Percentiles rank a stretch among this genome's conserved stretches.
Evolutionary conservation across 106 monocot genomes (phyloP).

Genomic region (Dendrobium nobile): DNA sequence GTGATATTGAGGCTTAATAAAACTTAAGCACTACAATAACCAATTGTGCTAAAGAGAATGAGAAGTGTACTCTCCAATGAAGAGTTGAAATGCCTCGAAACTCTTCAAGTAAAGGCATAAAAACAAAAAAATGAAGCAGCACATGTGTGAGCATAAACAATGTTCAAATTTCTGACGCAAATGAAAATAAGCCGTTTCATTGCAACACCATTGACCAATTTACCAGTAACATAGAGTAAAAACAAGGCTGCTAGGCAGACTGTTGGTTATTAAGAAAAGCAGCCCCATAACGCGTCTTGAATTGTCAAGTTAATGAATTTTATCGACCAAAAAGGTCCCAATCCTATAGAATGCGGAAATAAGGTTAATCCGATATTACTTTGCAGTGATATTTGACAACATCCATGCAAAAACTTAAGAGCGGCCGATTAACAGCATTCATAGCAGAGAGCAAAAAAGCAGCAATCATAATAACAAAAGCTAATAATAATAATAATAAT

Average conservation of each 20-base stretch:
- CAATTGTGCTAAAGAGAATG: not conserved
- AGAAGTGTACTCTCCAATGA: not conserved
- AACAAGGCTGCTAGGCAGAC: not conserved
- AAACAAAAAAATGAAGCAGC: not conserved
- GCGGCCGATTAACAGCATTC: not conserved
- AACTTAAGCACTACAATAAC: not conserved
- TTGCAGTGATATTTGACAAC: not conserved
- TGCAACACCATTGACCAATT: not conserved
- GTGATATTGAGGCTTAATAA: not conserved
- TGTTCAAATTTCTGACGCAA: not conserved
- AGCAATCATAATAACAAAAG: not conserved
- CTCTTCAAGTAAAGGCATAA: not conserved
- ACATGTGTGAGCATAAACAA: not conserved
- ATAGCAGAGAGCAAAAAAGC: conserved; percentile 2
- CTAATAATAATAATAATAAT: not conserved
- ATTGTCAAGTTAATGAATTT: not conserved
- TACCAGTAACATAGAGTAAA: not conserved
- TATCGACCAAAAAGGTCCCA: not conserved
- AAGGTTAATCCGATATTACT: not conserved
- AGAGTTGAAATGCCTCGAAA: not conserved
- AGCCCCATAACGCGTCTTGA: not conserved
- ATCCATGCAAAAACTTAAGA: not conserved
- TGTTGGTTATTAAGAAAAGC: not conserved
- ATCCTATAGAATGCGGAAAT: not conserved
- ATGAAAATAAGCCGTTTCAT: not conserved